Evolutionary conservation across 2,329 filamentous ascomycete genomes (phyloP), one percentile per base, ranked within the genome.

Genomic region (Phoma herbarum): DNA sequence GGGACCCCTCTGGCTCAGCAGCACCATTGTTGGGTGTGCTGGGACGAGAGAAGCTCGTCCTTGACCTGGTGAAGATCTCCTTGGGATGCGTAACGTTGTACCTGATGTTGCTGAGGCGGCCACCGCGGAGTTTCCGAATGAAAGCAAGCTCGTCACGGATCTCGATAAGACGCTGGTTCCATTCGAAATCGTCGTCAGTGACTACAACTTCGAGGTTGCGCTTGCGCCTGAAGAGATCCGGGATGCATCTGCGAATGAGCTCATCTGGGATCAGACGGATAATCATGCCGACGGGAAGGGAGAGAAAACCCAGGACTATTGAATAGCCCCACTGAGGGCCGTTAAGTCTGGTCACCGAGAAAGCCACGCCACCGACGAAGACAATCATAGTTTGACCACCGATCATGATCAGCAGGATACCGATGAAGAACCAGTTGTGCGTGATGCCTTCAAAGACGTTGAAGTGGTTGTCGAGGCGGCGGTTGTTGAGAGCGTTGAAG

Each of bases 401-500:
- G 66, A 94, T 87, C 90, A 98, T 97, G 75, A 96, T 83, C 60
- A 84, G 72, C 79, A 92, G 93, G 77, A 98, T 97, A 37, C 80
- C 85, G 35, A 96, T 85, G 81, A 98, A 98, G 83, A 96, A 96
- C 80, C 85, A 90, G 77, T 98, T 98, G 74, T 86, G 86, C 26
- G 84, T 84, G 59, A 98, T 85, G 53, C 92, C 92, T 74, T 97
- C 94, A 60, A 98, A 94, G 63, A 98, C 93, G 79, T 98, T 98
- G 83, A 97, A 93, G 54, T 88, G 86, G 79, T 98, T 98, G 77
- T 98, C 94, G 53, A 98, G 84, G 11, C 94, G 92, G 59, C 94
- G 92, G 79, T 96, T 97, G 82, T 98, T 98, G 85, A 96, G 91
- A 74, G 96, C 90, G 79, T 98, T 98, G 82, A 98, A 98, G 69